Conservation (phyloP, 202 grass and related monocot species). For the Carex arenaria region DNA sequence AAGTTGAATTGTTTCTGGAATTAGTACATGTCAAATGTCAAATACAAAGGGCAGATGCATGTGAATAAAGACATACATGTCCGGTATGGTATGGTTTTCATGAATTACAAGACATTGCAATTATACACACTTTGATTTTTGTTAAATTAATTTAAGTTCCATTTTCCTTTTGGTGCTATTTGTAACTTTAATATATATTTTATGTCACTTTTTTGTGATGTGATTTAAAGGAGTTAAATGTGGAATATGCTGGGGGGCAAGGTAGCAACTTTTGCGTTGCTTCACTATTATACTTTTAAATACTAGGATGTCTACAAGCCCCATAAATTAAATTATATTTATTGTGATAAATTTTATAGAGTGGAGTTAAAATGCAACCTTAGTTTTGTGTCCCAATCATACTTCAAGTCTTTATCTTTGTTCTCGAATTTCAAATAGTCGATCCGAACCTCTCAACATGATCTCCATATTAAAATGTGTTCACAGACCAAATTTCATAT, state of each 20-base stretch:
- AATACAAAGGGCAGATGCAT: constrained; percentile 3
- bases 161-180: neutral
- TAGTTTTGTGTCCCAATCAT: no score
- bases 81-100: neutral
- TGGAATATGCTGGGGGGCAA: neutral
- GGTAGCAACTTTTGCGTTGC: no score
- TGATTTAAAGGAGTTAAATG: neutral
- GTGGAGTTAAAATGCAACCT: no score
- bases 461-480: no score
- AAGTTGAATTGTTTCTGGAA: neutral
- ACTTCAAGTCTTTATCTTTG: no score
- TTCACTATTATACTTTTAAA: no score
- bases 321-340: no score
- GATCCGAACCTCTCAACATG: no score
- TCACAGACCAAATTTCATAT: no score
- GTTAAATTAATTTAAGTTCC: neutral
- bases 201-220: neutral
- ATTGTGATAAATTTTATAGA: no score
- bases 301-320: no score
- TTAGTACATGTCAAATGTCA: neutral
- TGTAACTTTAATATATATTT: neutral
- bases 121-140: neutral
- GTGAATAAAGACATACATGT: neutral
- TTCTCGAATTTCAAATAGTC: no score
- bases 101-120: neutral